Evolutionary conservation across 441 rosid species (phyloP).

Genomic region (Pelargonium hybrid): DNA sequence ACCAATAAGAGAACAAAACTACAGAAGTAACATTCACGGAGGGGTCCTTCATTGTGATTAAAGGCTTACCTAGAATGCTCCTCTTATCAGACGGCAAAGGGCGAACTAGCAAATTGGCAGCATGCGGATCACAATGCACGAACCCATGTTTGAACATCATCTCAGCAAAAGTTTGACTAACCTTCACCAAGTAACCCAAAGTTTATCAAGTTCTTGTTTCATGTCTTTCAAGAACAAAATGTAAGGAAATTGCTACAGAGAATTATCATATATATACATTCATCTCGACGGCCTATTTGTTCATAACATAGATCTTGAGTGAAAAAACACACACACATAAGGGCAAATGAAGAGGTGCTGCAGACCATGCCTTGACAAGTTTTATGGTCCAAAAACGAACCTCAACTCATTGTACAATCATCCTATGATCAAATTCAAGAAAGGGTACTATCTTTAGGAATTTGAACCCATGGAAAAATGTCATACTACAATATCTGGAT

Average conservation of each 20-base stretch:
- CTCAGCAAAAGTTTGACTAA: constrained; percentile 80
- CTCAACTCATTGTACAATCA: background rate
- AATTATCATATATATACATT: background rate
- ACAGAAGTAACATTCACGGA: background rate
- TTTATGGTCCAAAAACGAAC: too few species aligned
- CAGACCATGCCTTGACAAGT: too few species aligned
- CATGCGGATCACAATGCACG: constrained; percentile 98
- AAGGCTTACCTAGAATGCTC: constrained; percentile 48
- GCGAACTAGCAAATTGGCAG: constrained; percentile 82
- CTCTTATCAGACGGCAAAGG: constrained; percentile 51
- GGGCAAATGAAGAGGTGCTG: too few species aligned
- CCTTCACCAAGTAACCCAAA: constrained; percentile 37
- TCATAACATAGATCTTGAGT: background rate
- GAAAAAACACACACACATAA: background rate
- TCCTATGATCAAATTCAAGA: background rate
- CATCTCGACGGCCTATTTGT: background rate
- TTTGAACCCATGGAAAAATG: background rate
- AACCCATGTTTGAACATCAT: constrained; percentile 97
- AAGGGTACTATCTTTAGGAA: background rate
- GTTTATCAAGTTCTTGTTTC: background rate
- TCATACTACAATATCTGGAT: background rate
- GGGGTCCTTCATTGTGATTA: background rate
- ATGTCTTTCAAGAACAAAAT: background rate
- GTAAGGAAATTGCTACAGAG: background rate
- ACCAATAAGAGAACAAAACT: background rate